Evolutionary conservation across 768 basidiomycete species (phyloP).

Genomic region (Hysterangium stoloniferum): DNA sequence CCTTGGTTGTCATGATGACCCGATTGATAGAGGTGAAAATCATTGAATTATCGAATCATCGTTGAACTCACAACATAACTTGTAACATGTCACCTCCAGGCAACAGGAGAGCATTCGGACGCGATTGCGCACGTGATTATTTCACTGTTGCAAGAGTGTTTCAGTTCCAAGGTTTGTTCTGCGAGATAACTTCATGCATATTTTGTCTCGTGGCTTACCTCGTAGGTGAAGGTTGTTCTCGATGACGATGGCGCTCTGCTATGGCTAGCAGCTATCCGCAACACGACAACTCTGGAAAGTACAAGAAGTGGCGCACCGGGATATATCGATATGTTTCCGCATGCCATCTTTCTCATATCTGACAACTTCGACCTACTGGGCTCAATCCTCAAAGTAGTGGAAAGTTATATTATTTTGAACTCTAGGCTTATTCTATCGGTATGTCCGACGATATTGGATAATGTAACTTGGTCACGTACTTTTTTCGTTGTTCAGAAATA

Average conservation of each 20-base stretch:
- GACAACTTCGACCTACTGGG: conserved; percentile 71
- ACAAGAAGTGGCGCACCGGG: conserved; percentile 35
- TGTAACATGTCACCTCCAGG: conserved; percentile 32
- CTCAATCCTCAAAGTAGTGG: conserved; percentile 55
- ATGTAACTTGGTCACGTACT: not conserved
- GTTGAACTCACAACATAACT: no score
- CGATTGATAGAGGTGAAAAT: conserved; percentile 56
- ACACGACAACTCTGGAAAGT: conserved; percentile 46
- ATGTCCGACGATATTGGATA: conserved; percentile 15
- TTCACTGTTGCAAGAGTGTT: conserved; percentile 57
- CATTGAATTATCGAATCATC: no score
- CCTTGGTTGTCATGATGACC: conserved; percentile 60
- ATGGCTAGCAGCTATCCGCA: conserved; percentile 66
- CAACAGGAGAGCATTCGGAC: conserved; percentile 55
- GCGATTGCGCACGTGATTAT: conserved; percentile 48
- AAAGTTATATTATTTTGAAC: conserved; percentile 76
- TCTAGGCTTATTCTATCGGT: conserved; percentile 57
- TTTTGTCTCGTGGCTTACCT: conserved; percentile 16
- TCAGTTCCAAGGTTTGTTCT: conserved; percentile 42
- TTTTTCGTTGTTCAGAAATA: conserved; percentile 34
- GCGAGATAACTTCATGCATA: conserved; percentile 10
- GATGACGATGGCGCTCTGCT: conserved; percentile 74
- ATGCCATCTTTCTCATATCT: conserved; percentile 50
- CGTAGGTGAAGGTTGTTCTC: conserved; percentile 55
- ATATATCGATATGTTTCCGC: conserved; percentile 59